A percentile compares a stretch with the other conserved stretches of the same genome.
Conservation (phyloP, 495 filamentous ascomycete species). For the Antarctomyces pellizariae region DNA sequence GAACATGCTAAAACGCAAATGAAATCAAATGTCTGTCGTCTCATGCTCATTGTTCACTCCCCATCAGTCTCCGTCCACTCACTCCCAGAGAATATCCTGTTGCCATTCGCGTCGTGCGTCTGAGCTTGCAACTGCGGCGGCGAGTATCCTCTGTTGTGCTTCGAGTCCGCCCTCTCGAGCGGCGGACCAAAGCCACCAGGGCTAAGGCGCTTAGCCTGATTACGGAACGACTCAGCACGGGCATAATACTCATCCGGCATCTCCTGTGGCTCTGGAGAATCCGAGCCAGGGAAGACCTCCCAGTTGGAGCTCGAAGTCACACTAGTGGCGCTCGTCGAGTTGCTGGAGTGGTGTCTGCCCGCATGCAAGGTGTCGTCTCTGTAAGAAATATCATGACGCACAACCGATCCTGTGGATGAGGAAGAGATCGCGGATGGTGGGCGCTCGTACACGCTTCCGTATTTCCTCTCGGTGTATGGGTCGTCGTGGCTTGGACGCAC, state of each 20-base stretch:
- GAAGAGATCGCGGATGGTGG: constrained; percentile 14
- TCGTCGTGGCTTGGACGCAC: constrained; percentile 62
- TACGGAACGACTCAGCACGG: constrained; percentile 36
- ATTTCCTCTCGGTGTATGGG: constrained; percentile 50
- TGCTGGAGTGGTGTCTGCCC: constrained; percentile 46
- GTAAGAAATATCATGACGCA: too few species aligned
- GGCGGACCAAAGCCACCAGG: constrained; percentile 27
- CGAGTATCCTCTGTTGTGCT: constrained; percentile 27
- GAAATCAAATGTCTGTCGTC: too few species aligned
- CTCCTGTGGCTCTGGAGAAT: constrained; percentile 52
- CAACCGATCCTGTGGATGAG: constrained; percentile 19
- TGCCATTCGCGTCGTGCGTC: constrained; percentile 21
- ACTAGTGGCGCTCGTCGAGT: constrained; percentile 34
- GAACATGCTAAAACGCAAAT: too few species aligned
- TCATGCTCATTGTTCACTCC: too few species aligned
- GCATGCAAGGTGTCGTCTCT: too few species aligned
- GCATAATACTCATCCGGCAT: constrained; percentile 54
- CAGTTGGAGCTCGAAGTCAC: constrained; percentile 79
- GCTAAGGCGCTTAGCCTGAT: constrained; percentile 30
- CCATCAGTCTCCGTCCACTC: constrained; percentile 29
- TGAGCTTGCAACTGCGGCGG: constrained; percentile 14
- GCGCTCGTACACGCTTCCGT: constrained; percentile 20
- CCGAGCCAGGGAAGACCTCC: constrained; percentile 73
- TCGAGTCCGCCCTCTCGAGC: constrained; percentile 20
- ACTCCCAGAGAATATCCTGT: constrained; percentile 25